These are phyloP conservation scores for Podaxis sp. DNA, from an alignment of 768 basidiomycete species.

Conservation along the genomic window DNA sequence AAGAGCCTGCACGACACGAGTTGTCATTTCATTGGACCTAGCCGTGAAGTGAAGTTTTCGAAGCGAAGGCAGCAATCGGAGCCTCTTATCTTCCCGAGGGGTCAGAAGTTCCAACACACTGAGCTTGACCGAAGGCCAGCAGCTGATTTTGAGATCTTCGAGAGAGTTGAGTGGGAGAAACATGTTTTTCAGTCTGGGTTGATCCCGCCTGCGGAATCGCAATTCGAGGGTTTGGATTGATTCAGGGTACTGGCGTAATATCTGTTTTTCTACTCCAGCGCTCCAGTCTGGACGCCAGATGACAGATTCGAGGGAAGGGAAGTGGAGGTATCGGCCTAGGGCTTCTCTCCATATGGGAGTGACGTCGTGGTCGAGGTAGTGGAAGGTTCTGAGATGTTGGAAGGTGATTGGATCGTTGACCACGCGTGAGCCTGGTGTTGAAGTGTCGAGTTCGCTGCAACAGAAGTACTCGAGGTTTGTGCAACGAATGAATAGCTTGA, in stretches of 20 bases:
- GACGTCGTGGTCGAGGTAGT: neutral
- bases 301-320: neutral
- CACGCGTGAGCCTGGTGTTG: neutral
- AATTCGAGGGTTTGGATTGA: neutral
- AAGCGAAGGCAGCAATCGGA: too few species aligned
- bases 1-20: too few species aligned
- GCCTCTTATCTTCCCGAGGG: too few species aligned
- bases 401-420: neutral
- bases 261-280: neutral
- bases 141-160: neutral
- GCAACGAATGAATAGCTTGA: neutral
- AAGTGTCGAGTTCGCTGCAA: neutral
- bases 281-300: constrained; percentile 2
- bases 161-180: neutral
- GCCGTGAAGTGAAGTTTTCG: too few species aligned
- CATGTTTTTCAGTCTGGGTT: neutral
- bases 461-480: neutral
- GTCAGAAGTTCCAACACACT: too few species aligned
- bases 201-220: neutral
- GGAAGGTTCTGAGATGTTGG: neutral
- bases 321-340: neutral
- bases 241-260: too few species aligned
- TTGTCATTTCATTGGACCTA: too few species aligned
- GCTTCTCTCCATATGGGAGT: neutral
- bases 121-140: neutral